Conservation (phyloP, 306 rosid genomes). For the Calophaca sinica region DNA sequence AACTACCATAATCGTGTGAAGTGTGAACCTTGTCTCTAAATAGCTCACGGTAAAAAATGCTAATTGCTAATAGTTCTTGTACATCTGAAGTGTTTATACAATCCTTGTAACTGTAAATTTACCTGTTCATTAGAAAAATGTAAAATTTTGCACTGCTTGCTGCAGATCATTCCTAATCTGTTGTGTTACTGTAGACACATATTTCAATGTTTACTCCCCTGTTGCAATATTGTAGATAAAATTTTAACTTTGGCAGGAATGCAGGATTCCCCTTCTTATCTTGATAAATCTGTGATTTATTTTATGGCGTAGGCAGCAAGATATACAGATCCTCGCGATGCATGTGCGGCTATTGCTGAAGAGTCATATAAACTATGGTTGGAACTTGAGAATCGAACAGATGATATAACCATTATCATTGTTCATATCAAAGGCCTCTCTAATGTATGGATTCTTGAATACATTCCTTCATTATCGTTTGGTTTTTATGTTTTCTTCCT, state of each 20-base stretch:
- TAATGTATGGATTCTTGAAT: slow-evolving; percentile 63
- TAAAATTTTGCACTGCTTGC: slow-evolving; percentile 14
- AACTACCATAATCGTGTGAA: background rate
- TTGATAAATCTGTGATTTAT: slow-evolving; percentile 33
- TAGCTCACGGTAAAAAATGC: background rate
- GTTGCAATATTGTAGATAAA: slow-evolving; percentile 27
- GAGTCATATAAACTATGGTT: slow-evolving; percentile 87
- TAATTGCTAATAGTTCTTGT: slow-evolving; percentile 22
- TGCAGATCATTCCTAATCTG: slow-evolving; percentile 19
- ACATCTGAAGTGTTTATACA: slow-evolving; percentile 6
- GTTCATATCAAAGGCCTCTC: slow-evolving; percentile 80
- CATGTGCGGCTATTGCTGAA: slow-evolving; percentile 88
- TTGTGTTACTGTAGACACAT: background rate
- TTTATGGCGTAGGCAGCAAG: slow-evolving; percentile 67
- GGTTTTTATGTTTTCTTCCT: background rate
- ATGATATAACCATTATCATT: slow-evolving; percentile 88
- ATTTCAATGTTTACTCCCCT: slow-evolving; percentile 3
- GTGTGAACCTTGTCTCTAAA: background rate
- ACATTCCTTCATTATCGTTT: slow-evolving; percentile 30
- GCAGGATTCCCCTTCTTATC: slow-evolving; percentile 4
- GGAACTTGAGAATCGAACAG: slow-evolving; percentile 88
- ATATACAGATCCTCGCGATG: slow-evolving; percentile 83
- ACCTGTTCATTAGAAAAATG: background rate
- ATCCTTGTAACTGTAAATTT: slow-evolving; percentile 12
- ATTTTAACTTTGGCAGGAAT: slow-evolving; percentile 4